Evolutionary conservation across 2,329 filamentous ascomycete species (phyloP).

Genomic region (Ceratocystis destructans): DNA sequence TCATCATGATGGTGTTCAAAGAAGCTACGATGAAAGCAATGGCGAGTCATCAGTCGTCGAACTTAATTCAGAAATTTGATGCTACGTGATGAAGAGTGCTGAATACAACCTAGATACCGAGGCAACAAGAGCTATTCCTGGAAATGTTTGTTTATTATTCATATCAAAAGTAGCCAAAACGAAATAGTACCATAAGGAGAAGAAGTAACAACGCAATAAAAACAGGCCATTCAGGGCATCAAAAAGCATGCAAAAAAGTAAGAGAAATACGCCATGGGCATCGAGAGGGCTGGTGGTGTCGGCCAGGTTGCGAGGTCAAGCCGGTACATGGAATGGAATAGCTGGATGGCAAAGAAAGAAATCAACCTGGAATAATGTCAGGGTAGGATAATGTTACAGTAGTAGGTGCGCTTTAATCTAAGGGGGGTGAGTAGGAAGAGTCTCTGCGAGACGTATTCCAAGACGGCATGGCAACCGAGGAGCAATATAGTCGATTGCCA

Average conservation of each 20-base stretch:
- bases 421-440: neutral
- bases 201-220: neutral
- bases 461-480: neutral
- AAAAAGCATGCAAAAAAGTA: neutral
- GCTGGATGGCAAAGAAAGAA: neutral
- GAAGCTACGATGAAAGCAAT: neutral
- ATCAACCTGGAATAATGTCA: neutral
- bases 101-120: neutral
- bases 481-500: neutral
- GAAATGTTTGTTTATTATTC: neutral
- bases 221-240: neutral
- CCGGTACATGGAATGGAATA: neutral
- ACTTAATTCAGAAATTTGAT: neutral
- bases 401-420: neutral
- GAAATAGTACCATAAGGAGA: neutral
- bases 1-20: neutral
- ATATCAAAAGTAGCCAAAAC: constrained; percentile 5
- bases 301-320: neutral
- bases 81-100: neutral
- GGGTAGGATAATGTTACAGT: neutral
- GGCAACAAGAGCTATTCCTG: neutral
- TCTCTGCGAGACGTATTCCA: neutral
- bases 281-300: neutral
- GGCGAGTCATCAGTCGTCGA: neutral
- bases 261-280: neutral